These are phyloP conservation scores for Cornus kousa DNA, from an alignment of 148 eudicot genomes.

Conservation along the genomic window DNA sequence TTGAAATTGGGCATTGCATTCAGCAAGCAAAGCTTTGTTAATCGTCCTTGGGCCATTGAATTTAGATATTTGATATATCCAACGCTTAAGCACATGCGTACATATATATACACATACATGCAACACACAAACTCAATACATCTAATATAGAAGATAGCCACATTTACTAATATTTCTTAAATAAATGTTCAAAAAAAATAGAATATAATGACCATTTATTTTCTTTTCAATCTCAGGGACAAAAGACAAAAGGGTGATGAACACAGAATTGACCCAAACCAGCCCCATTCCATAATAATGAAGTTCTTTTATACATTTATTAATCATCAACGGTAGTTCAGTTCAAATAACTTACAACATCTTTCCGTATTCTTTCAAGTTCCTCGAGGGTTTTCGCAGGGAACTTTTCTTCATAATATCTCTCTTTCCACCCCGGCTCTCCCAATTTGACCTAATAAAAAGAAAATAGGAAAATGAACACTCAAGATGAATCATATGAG, in stretches of 20 bases:
- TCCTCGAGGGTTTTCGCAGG: constrained; percentile 70
- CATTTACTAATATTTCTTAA: no score
- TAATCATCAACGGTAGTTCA: neutral
- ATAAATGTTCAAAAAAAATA: no score
- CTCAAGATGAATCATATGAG: constrained; percentile 3
- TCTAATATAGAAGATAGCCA: no score
- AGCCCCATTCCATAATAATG: neutral
- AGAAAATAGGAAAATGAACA: neutral
- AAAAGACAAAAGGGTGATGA: neutral
- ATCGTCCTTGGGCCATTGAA: no score
- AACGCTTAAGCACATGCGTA: neutral
- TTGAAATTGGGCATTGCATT: no score
- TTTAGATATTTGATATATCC: neutral
- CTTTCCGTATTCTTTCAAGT: constrained; percentile 60
- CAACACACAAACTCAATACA: no score
- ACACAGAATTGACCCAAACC: neutral
- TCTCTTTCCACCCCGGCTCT: constrained; percentile 92
- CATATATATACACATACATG: no score
- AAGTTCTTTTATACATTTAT: neutral
- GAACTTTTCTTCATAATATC: constrained; percentile 94
- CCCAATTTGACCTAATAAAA: constrained; percentile 73
- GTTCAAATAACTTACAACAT: constrained; percentile 69
- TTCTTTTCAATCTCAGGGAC: no score
- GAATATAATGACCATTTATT: neutral
- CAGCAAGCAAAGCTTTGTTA: no score